Evolutionary conservation across 768 basidiomycete genomes (phyloP).

Genomic region (Termitomyces sp.): DNA sequence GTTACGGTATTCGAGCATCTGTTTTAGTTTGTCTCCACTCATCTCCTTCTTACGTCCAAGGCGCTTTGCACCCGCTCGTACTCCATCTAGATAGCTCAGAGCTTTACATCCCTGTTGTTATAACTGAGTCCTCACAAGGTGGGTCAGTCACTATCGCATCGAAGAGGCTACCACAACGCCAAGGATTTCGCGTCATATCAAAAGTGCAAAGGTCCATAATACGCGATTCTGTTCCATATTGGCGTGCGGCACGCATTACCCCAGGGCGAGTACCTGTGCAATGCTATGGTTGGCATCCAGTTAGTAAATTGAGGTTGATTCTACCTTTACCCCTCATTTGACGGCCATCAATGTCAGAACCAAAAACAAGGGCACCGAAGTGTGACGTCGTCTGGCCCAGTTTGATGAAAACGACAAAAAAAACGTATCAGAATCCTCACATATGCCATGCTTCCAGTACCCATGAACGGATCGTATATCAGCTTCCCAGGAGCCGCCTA

Average conservation of each 20-base stretch:
- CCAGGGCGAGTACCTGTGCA: slow-evolving; percentile 51
- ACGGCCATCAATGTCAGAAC: slow-evolving; percentile 95
- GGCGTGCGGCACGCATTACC: slow-evolving; percentile 70
- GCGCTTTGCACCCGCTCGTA: slow-evolving; percentile 82
- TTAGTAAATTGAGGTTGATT: background rate
- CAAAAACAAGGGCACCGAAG: slow-evolving; percentile 83
- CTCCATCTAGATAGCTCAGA: slow-evolving; percentile 60
- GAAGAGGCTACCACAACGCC: slow-evolving; percentile 84
- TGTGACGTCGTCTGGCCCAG: slow-evolving; percentile 66
- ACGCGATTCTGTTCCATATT: slow-evolving; percentile 71
- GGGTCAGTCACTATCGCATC: slow-evolving; percentile 96
- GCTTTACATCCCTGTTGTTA: background rate
- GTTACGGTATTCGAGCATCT: slow-evolving; percentile 30
- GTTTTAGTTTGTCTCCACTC: slow-evolving; percentile 28
- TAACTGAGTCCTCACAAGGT: slow-evolving; percentile 56
- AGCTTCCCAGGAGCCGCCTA: slow-evolving; percentile 86
- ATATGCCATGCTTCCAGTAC: slow-evolving; percentile 89
- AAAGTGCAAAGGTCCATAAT: slow-evolving; percentile 88
- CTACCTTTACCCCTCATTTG: slow-evolving; percentile 94
- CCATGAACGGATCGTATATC: slow-evolving; percentile 94
- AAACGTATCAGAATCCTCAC: slow-evolving; percentile 30
- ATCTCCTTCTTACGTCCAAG: slow-evolving; percentile 61
- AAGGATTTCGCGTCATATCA: slow-evolving; percentile 87
- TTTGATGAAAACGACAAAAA: background rate
- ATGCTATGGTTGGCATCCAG: background rate